Evolutionary conservation across 192 early-diverging fungal species (phyloP), one percentile per base, ranked within the genome.

Genomic region (Helicostylum pulchrum): DNA sequence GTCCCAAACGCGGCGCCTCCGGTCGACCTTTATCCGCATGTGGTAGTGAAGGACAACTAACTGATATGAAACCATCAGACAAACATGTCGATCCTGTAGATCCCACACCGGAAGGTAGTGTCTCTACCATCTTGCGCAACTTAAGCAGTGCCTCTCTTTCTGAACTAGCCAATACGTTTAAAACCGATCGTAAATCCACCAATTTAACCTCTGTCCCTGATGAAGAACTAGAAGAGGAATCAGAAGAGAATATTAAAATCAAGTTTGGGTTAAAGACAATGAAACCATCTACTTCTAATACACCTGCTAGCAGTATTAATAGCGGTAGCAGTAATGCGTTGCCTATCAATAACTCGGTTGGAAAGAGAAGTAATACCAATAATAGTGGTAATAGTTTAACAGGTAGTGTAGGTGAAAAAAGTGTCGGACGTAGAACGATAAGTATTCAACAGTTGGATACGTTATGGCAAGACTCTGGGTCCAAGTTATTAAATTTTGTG

Each of bases 401-500:
- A 0, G 47, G 54, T 26, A 58, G 45, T 57, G 36, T 31, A 8
- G 61, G 61, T 23, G 44, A 30, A 14, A 47, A 52, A 17, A 42
- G 44, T 20, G 63, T 44, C 15, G 64, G 64, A 3, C 53, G 64
- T 8, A 52, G 68, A 9, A 64, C 68, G 17, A 51, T 70, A 1
- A 70, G 68, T 46, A 70, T 70, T 56, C 68, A 70, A 9, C 68
- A 70, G 23, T 15, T 70, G n/a, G 68, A 70, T 55, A 44, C 52
- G 7, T 17, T 70, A 14, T 64, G 52, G 51, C 68, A 70, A 36
- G 68, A 70, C 17, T 70, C 68, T 12, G 61, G 68, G 0, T 57
- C 43, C 11, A 70, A 70, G 49, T 42, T 70, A 17, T 19, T 70
- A 7, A 70, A 70, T 44, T 57, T 70, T 39, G 68, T 70, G 3